Conservation (phyloP, 768 basidiomycete species). For the Trametes villosa region DNA sequence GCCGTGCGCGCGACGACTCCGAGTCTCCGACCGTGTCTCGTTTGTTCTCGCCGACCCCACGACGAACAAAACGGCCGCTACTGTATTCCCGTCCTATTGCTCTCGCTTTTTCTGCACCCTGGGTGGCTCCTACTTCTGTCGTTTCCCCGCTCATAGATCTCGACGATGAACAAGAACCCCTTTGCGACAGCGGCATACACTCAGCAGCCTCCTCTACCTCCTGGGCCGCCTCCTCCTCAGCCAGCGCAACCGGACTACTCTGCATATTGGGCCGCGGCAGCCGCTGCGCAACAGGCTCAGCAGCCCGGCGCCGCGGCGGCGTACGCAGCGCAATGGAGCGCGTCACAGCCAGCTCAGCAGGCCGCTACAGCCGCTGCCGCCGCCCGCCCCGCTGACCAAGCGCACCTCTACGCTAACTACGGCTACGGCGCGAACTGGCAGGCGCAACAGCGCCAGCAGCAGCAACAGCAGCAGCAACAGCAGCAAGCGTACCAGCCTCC, state of each 20-base stretch:
- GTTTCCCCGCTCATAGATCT: constrained; percentile 2
- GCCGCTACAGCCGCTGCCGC: constrained; percentile 35
- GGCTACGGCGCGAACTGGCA: constrained; percentile 74
- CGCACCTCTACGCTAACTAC: constrained; percentile 88
- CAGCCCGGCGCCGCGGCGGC: constrained; percentile 49
- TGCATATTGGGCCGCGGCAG: constrained; percentile 73
- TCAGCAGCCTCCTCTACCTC: constrained; percentile 77
- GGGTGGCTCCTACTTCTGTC: background rate
- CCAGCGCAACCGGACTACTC: constrained; percentile 73
- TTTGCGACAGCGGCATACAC: constrained; percentile 72
- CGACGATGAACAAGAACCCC: constrained; percentile 81
- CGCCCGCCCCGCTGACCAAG: constrained; percentile 76
- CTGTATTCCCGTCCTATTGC: constrained; percentile 15
- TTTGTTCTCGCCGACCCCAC: constrained; percentile 15
- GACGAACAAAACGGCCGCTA: constrained; percentile 3
- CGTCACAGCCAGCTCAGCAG: constrained; percentile 50
- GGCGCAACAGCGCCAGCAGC: constrained; percentile 68
- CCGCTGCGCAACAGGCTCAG: constrained; percentile 53
- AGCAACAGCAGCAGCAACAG: constrained; percentile 62
- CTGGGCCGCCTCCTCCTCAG: constrained; percentile 77
- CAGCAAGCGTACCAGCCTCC: constrained; percentile 56
- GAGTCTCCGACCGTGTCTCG: background rate
- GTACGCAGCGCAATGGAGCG: constrained; percentile 70
- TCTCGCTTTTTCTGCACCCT: background rate
- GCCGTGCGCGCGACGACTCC: background rate